These are phyloP conservation scores for Seminavis robusta DNA, from an alignment of 108 stramenopile genomes.

Conservation along the genomic window DNA sequence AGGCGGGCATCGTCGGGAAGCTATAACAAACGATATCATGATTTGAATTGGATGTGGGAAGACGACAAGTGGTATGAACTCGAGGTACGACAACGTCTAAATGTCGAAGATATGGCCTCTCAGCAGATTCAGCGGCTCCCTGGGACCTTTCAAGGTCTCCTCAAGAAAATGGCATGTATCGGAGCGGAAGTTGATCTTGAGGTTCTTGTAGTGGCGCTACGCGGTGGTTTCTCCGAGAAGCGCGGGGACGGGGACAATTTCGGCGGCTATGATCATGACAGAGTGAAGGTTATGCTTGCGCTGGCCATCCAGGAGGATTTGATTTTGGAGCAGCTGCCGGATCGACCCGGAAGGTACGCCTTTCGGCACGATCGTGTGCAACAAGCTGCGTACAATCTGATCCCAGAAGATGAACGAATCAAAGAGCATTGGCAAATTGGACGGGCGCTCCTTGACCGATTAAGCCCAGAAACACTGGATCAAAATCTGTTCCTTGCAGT, in stretches of 20 bases:
- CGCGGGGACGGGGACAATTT: constrained; percentile 3
- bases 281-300: constrained; percentile 5
- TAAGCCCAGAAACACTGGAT: neutral
- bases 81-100: neutral
- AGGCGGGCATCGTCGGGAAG: constrained; percentile 9
- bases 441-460: neutral
- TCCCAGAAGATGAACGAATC: constrained; percentile 15
- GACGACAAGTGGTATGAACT: too few species aligned
- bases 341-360: too few species aligned
- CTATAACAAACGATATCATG: neutral
- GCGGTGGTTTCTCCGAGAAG: too few species aligned
- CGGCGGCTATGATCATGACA: constrained; percentile 10
- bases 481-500: constrained; percentile 4
- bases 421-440: constrained; percentile 15
- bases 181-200: constrained; percentile 34
- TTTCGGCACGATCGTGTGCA: constrained; percentile 40
- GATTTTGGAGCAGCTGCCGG: too few species aligned
- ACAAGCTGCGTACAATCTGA: constrained; percentile 30
- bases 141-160: neutral
- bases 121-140: constrained; percentile 2
- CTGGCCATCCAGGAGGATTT: constrained; percentile 7
- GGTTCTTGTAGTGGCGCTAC: too few species aligned
- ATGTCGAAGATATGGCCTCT: neutral
- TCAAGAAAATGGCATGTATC: constrained; percentile 37
- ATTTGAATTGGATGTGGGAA: constrained; percentile 17